These are phyloP conservation scores for Tilletia walkeri DNA, from an alignment of 1,284 basidiomycete genomes.

Conservation along the genomic window DNA sequence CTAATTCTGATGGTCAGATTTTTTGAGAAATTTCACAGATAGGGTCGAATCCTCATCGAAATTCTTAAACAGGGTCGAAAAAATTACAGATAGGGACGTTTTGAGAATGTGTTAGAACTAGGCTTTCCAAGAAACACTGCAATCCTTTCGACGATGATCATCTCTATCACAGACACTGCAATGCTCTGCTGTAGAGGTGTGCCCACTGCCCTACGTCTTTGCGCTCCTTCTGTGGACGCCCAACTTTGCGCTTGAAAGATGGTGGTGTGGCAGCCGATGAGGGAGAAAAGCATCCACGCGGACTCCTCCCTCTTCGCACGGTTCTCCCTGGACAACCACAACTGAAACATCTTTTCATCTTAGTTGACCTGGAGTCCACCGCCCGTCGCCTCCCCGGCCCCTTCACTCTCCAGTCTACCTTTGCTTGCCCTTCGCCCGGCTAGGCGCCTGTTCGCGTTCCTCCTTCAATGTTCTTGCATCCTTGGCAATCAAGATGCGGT, in stretches of 20 bases:
- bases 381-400: too few species aligned
- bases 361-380: too few species aligned
- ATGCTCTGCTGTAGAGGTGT: not conserved
- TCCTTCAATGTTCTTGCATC: too few species aligned
- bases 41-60: not conserved
- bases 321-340: too few species aligned
- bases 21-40: conserved; percentile 14
- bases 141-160: conserved; percentile 1
- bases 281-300: too few species aligned
- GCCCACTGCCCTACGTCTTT: not conserved
- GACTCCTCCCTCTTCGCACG: too few species aligned
- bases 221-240: conserved; percentile 2
- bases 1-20: too few species aligned
- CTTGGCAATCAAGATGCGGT: too few species aligned
- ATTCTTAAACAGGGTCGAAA: not conserved
- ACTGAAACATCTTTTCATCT: too few species aligned
- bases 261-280: not conserved
- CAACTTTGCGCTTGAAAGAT: not conserved
- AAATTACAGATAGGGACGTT: not conserved
- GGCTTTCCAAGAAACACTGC: not conserved
- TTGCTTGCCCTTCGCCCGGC: too few species aligned
- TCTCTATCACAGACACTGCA: not conserved
- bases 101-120: not conserved
- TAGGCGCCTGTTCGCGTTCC: too few species aligned
- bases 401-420: too few species aligned